Evolutionary conservation across 108 stramenopile species (phyloP), one percentile per base, ranked within the genome.

Genomic region (Phaeodactylum tricornutum): DNA sequence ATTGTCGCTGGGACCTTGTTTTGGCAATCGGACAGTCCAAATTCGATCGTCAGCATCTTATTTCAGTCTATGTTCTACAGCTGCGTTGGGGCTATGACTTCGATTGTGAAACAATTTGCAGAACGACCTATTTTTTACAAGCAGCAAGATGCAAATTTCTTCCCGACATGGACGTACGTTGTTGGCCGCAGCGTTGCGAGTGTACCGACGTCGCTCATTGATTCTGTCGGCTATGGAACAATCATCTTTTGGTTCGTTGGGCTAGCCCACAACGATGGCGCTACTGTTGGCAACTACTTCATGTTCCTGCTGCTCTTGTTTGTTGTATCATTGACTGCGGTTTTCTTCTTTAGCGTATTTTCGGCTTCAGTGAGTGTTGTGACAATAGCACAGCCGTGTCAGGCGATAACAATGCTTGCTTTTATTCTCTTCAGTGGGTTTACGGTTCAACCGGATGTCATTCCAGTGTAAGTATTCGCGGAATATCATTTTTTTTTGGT

Each of bases 131-230:
- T 90, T 11, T 79, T 91, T 29, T 86, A 95, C 74, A 92, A 95
- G 54, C 91, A 93, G 41, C 73, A 71, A 27, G 78, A 82, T 50
- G 74, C 84, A 0, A 74, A 76, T 34, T 91, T 93, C 50, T 89
- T 82, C 49, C 89, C 87, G 24, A 81, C 87, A 20, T 70, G 71
- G 63, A 54, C 66, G 7, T 79, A 60, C 47, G 74, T 79, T 15
- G 27, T 76, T 16, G 71, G 71, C 4, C 40, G 75, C 38, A 58
- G 67, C 28, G 30, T 79, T 8, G 61, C 71, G 3, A 55, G 47
- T 20, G 47, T 82, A 21, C 76, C 81, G 6, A 53, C 52, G 8
- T 52, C 65, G 1, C 27, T 85, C 28, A 63, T 73, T 20, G 84
- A 81, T 40, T 49, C 56, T 9, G 35, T 75, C 0, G 12, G 73